phyloP scores from a whole-genome alignment of 1,284 basidiomycete genomes.

The Erythrobasidium hasegawianum region DNA sequence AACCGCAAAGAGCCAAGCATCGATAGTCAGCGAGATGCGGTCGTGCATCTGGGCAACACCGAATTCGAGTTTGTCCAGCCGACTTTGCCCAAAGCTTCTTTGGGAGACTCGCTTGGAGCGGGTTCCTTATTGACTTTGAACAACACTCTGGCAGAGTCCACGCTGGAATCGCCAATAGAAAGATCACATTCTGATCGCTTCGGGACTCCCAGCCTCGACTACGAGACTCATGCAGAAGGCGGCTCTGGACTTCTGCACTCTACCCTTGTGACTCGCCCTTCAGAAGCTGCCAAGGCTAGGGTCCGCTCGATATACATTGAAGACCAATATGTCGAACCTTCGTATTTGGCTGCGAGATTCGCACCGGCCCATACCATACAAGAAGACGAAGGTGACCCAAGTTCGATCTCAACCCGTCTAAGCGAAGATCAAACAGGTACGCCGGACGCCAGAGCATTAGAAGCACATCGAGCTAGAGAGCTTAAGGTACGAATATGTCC shows the following conservation, averaged over 20 bases:
- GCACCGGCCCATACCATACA: neutral
- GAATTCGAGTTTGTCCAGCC: conserved; percentile 27
- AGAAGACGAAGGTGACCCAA: neutral
- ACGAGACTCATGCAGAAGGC: conserved; percentile 1
- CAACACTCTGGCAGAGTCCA: no score
- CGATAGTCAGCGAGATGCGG: neutral
- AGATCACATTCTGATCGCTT: neutral
- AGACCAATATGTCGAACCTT: neutral
- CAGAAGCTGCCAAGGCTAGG: conserved; percentile 10
- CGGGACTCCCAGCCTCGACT: neutral
- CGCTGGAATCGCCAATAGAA: no score
- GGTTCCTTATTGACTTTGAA: no score
- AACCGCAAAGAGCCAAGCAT: no score
- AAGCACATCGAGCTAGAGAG: conserved; percentile 27
- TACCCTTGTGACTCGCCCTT: conserved; percentile 6
- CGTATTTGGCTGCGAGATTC: neutral
- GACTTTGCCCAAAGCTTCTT: no score
- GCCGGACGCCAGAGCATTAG: neutral
- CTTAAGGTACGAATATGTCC: no score
- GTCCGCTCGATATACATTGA: conserved; percentile 25
- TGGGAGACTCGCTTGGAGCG: no score
- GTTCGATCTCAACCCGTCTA: no score
- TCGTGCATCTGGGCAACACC: conserved; percentile 11
- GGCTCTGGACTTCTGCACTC: neutral
- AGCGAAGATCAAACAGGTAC: neutral